Base-by-base conservation (phyloP, 371 early-diverging fungal genomes). In the Gilbertella persicaria region DNA sequence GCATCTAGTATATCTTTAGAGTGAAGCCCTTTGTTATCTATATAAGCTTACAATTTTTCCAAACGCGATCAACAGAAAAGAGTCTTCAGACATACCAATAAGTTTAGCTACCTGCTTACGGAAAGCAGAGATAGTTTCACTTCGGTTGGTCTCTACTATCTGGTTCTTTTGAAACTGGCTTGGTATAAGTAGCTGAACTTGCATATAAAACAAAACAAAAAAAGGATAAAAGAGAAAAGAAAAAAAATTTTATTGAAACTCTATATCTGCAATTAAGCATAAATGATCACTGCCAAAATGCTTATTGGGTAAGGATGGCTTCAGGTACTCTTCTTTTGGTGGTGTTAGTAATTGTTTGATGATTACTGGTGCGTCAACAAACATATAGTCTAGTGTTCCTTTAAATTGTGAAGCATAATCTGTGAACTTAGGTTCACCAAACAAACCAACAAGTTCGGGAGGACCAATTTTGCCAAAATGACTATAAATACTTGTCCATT, bases 261-360 rank as follows among this genome's bases (percentile, higher is more conserved):
- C 30, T 12, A 68, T 13, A 33, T 72, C 69, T 19, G 79, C 69
- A 26, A 76, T 37, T 6, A 83, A 53, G 45, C 80, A 76, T 13
- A 84, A 48, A 54, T 84, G 84, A 49, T 84, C 84, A 42, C 80
- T 80, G 0, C 82, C 82, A 73, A 82, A 84, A 44, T 70, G 60
- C 53, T 60, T 61, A 50, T 84, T 77, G 0, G 82, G 84, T n/a
- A 84, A 38, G 0, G 81, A 77, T 12, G 78, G 77, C 24, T 66
- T 64, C 41, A 84, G 19, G 13, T 60, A 43, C 14, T 67, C 68
- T 42, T 71, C 62, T 19, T 65, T 53, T 2, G 80, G 82, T 8
- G 44, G 21, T 33, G 45, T 44, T 12, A 62, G 37, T 2, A 62
- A 28, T 1, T 23, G 16, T 10, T 38, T 52, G 25, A 81, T 64